Conservation (phyloP, 78 protist genomes). For the Cavenderia fasciculata region DNA sequence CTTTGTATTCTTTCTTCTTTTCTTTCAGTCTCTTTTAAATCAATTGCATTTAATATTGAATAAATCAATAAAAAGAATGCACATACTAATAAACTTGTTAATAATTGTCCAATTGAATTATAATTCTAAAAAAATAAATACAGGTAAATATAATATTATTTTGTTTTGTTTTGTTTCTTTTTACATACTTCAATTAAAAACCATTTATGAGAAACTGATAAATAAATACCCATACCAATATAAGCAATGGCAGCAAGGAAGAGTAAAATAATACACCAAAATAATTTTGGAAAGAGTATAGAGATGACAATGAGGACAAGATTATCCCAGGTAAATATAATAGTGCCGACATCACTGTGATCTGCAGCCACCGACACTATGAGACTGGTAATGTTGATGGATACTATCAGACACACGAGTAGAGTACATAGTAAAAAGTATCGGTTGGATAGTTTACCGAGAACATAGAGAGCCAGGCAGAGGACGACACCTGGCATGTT, state of each 20-base stretch:
- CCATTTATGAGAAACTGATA: constrained; percentile 1
- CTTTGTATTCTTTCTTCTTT: constrained; percentile 51
- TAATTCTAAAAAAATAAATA: no score
- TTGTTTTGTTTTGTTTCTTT: no score
- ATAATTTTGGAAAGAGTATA: constrained; percentile 24
- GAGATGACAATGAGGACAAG: constrained; percentile 22
- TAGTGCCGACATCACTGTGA: neutral
- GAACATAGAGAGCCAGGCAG: neutral
- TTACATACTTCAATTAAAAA: constrained; percentile 2
- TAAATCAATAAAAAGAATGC: neutral
- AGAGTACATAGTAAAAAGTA: neutral
- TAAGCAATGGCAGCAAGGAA: neutral
- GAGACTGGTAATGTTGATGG: constrained; percentile 22
- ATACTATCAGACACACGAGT: neutral
- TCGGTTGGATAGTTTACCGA: constrained; percentile 9
- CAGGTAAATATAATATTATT: no score
- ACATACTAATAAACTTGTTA: no score
- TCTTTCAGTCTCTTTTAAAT: constrained; percentile 20
- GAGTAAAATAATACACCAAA: constrained; percentile 4
- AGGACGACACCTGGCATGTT: constrained; percentile 29
- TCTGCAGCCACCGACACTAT: neutral
- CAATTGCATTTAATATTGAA: neutral
- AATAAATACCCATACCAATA: constrained; percentile 38
- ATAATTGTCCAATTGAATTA: no score
- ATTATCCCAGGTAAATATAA: constrained; percentile 32